These are phyloP conservation scores for Bruguiera parviflora DNA, from an alignment of 345 rosid genomes.

Conservation along the genomic window DNA sequence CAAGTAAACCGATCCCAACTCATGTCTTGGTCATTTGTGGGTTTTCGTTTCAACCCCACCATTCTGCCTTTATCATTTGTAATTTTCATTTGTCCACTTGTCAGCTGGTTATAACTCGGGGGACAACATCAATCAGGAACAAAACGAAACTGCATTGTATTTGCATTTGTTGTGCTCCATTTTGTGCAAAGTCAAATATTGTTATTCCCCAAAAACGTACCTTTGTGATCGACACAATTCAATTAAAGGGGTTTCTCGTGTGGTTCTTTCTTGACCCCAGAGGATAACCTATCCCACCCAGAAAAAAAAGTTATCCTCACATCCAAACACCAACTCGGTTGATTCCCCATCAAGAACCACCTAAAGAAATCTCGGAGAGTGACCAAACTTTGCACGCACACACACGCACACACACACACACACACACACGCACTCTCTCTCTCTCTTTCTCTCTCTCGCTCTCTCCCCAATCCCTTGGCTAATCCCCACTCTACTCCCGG, in stretches of 20 bases:
- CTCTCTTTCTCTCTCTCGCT: no score
- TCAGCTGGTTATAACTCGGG: background rate
- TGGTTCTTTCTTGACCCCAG: background rate
- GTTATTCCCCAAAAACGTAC: no score
- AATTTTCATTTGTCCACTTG: slow-evolving; percentile 8
- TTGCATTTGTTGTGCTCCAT: no score
- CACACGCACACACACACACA: no score
- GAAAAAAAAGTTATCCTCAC: slow-evolving; percentile 9
- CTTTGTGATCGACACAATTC: background rate
- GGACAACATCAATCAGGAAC: no score
- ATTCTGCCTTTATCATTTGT: slow-evolving; percentile 5
- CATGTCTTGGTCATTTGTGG: background rate
- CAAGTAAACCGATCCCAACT: no score
- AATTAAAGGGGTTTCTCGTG: background rate
- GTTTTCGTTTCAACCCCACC: background rate
- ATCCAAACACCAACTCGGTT: slow-evolving; percentile 16
- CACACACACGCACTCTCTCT: no score
- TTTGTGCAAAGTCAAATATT: no score
- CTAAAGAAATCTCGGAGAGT: slow-evolving; percentile 15
- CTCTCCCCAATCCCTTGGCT: slow-evolving; percentile 13
- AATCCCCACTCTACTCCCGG: background rate
- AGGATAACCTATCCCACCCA: background rate
- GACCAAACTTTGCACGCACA: slow-evolving; percentile 9
- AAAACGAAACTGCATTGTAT: no score
- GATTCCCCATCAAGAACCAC: slow-evolving; percentile 17